These are phyloP conservation scores for Chlamydomonas reinhardtii DNA, from an alignment of 163 green algal genomes.

Conservation along the genomic window DNA sequence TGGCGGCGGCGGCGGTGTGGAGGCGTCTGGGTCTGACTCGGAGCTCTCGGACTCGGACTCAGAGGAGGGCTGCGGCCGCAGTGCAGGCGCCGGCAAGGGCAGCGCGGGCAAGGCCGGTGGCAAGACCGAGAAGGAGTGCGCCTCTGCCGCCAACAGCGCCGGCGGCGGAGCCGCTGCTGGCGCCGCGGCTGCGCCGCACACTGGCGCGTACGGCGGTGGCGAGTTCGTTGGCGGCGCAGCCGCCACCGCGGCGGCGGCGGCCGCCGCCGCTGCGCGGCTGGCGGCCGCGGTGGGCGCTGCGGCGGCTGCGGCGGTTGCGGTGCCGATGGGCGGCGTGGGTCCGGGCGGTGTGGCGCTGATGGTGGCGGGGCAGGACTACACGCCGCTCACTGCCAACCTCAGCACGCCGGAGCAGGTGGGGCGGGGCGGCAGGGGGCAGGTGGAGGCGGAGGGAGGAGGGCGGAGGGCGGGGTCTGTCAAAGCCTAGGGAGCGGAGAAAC, in stretches of 20 bases:
- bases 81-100: too few species aligned
- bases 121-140: too few species aligned
- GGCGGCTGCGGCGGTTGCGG: not conserved
- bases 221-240: not conserved
- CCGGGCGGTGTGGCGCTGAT: conserved; percentile 4
- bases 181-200: not conserved
- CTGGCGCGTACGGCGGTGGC: not conserved
- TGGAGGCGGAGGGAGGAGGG: not conserved
- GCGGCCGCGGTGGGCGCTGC: not conserved
- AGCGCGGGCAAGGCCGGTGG: too few species aligned
- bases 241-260: not conserved
- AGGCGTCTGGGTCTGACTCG: too few species aligned
- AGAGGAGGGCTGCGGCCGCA: not conserved
- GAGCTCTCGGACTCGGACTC: too few species aligned
- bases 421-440: not conserved
- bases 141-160: not conserved
- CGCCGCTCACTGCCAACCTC: not conserved
- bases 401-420: not conserved
- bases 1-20: too few species aligned
- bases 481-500: too few species aligned
- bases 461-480: too few species aligned
- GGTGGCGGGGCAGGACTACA: conserved; percentile 22
- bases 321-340: not conserved
- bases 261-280: not conserved
- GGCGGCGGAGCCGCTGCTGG: not conserved